Base-by-base conservation (phyloP, 768 basidiomycete genomes). In the Naematelia aurantialba region DNA sequence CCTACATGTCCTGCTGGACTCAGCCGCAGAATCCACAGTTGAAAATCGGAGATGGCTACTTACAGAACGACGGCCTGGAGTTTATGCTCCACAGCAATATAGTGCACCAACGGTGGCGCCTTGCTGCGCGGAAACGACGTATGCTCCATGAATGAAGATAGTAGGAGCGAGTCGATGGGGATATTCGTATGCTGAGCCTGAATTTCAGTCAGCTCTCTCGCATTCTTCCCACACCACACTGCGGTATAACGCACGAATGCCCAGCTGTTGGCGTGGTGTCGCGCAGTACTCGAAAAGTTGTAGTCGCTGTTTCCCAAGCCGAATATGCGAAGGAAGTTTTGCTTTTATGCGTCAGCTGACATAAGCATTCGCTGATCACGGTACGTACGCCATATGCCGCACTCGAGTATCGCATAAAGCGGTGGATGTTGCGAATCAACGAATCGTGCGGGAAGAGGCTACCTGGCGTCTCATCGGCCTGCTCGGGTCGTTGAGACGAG, bases 131-230 rank as follows among this genome's bases (percentile, higher is more conserved):
- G 29, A 49, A 73, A 42, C 19, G 73, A 63, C 1, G 66, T 51
- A 0, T 71, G 62, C 25, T 79, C 78, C 24, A 71, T 69, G 57
- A 73, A 78, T 3, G 76, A 77, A 4, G 75, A 74, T 13, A 79
- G 69, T 10, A 79, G 55, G 19, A 79, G 54, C 51, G 67, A 68
- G 27, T 78, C 75, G 44, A 78, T 74, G 22, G 73, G 68, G 10
- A 79, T 68, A 17, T 74, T 73, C 50, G 77, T 76, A 60, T 79
- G 78, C 56, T 76, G 74, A 19, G 78, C 76, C 62, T 67, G 51
- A 45, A n/a, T n/a, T 48, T 1, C 29, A 27, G 22, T 61, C 39
- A 49, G 55, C 30, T 5, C 39, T 22, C 53, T 34, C 14, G 29
- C n/a, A 34, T n/a, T 10, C 22, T 52, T 11, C 24, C 50, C 10